Evolutionary conservation across 2,329 filamentous ascomycete genomes (phyloP).

Genomic region (Penicillium sp.): DNA sequence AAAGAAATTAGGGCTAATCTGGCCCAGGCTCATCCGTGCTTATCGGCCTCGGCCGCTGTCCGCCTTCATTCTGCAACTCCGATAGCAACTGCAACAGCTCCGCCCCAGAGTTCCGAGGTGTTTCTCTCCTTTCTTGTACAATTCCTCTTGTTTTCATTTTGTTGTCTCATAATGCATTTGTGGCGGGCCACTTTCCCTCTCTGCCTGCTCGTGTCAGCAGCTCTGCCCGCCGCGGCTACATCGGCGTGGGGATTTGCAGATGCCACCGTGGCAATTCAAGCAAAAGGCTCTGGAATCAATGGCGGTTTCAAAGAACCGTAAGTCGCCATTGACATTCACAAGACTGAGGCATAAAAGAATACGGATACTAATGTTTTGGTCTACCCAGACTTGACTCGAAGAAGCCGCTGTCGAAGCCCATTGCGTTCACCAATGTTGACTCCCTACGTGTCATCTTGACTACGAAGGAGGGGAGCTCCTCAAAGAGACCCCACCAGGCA

Average conservation of each 20-base stretch:
- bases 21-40: slow-evolving; percentile 18
- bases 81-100: slow-evolving; percentile 8
- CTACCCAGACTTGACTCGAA: slow-evolving; percentile 52
- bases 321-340: slow-evolving; percentile 11
- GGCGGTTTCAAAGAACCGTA: slow-evolving; percentile 52
- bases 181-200: slow-evolving; percentile 32
- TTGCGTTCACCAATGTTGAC: slow-evolving; percentile 63
- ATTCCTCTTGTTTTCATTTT: not conserved
- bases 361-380: slow-evolving; percentile 5
- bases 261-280: slow-evolving; percentile 55
- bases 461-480: slow-evolving; percentile 68
- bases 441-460: slow-evolving; percentile 78
- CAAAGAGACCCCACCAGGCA: slow-evolving; percentile 86
- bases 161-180: slow-evolving; percentile 32
- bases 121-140: not conserved
- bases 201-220: slow-evolving; percentile 32
- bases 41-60: slow-evolving; percentile 18
- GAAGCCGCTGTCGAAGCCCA: slow-evolving; percentile 55
- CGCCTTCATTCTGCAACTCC: slow-evolving; percentile 21
- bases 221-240: slow-evolving; percentile 40
- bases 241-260: slow-evolving; percentile 58
- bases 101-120: slow-evolving; percentile 6
- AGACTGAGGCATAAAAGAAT: not conserved
- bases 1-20: slow-evolving; percentile 36
- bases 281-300: slow-evolving; percentile 54